These are phyloP conservation scores for Saccharomycopsis crataegensis DNA, from an alignment of 1,139 yeast species.

Conservation along the genomic window DNA sequence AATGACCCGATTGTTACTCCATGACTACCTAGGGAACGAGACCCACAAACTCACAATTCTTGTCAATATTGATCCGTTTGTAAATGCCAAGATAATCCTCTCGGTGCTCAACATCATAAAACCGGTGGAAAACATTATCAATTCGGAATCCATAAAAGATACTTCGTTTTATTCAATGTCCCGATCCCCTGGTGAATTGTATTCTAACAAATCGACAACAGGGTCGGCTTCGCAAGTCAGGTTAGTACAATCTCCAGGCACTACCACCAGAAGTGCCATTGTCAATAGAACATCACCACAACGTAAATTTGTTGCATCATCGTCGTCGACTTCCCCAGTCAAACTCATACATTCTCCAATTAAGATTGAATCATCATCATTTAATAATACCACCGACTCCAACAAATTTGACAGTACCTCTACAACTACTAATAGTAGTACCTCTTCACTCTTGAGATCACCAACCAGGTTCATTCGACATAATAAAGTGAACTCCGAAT, in stretches of 20 bases:
- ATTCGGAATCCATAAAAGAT: slow-evolving; percentile 3
- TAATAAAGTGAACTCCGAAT: neutral
- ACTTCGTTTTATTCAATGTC: neutral
- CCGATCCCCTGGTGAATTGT: neutral
- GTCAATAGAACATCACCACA: too few species aligned
- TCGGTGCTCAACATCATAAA: slow-evolving; percentile 15
- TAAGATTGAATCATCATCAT: neutral
- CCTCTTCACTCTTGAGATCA: slow-evolving; percentile 3
- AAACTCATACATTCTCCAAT: neutral
- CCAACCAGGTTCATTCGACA: slow-evolving; percentile 1
- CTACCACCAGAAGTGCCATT: neutral
- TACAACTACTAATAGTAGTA: neutral
- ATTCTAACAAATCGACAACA: neutral
- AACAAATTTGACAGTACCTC: neutral
- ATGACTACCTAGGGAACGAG: slow-evolving; percentile 35
- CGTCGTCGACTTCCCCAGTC: neutral
- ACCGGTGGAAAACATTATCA: slow-evolving; percentile 5
- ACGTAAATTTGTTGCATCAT: too few species aligned
- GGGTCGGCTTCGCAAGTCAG: neutral
- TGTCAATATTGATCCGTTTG: slow-evolving; percentile 16
- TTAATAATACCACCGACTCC: too few species aligned
- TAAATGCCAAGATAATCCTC: slow-evolving; percentile 7
- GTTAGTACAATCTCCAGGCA: neutral
- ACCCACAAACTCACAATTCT: slow-evolving; percentile 16
- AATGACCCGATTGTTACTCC: slow-evolving; percentile 38